A percentile compares a stretch with the other conserved stretches of the same genome.
These are phyloP conservation scores for Colletotrichum salicis DNA, from an alignment of 2,329 filamentous ascomycete species.

Conservation along the genomic window DNA sequence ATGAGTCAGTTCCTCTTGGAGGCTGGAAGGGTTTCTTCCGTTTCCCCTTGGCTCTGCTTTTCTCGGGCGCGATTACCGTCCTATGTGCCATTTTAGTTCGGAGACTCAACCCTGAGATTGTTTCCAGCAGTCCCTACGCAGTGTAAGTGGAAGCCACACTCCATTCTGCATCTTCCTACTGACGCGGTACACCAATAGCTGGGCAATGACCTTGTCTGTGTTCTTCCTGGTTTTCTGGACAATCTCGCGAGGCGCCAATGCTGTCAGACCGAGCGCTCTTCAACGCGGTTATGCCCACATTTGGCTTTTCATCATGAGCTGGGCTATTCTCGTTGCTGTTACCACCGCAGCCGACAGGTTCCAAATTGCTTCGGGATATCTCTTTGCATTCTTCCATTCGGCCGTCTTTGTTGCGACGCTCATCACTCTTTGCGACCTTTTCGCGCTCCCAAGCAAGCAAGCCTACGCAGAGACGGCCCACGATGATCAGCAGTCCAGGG, in stretches of 20 bases:
- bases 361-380: constrained; percentile 80
- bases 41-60: constrained; percentile 78
- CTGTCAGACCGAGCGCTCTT: constrained; percentile 84
- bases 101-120: constrained; percentile 87
- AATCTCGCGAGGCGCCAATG: constrained; percentile 80
- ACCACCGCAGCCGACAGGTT: constrained; percentile 82
- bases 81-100: constrained; percentile 79
- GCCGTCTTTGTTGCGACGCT: constrained; percentile 79
- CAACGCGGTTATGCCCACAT: constrained; percentile 83
- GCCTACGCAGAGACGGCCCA: constrained; percentile 72
- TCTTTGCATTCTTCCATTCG: constrained; percentile 82
- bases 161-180: constrained; percentile 9
- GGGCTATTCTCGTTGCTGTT: constrained; percentile 75
- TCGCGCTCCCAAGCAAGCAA: constrained; percentile 77
- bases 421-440: constrained; percentile 83
- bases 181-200: constrained; percentile 52
- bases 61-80: constrained; percentile 75
- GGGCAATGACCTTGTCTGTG: constrained; percentile 85
- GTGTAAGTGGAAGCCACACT: constrained; percentile 60
- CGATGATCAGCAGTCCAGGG: constrained; percentile 57
- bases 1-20: constrained; percentile 71
- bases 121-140: constrained; percentile 89
- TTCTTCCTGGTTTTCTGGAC: constrained; percentile 89
- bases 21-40: constrained; percentile 87
- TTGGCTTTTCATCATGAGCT: constrained; percentile 84